Base-by-base conservation (phyloP, 2,329 filamentous ascomycete species). In the Lachnellula occidentalis region DNA sequence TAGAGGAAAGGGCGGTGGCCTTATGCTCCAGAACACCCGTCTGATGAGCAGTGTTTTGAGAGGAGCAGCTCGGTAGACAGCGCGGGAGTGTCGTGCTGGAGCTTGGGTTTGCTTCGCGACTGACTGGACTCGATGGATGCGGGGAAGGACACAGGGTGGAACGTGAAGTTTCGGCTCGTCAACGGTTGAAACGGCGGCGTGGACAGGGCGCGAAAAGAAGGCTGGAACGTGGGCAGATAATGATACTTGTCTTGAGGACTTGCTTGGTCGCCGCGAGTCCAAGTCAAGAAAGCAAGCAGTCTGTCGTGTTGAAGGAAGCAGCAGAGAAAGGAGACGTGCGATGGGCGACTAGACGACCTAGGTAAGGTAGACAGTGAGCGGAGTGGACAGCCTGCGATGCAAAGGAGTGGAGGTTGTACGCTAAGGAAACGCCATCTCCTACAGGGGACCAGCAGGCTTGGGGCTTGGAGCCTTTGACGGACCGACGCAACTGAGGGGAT, bases 1-100 rank as follows among this genome's bases (percentile, higher is more conserved):
- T 50, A 34, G 49, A 36, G 48, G 50, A 51, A 58, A 53, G 49
- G 56, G 57, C 54, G 53, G 57, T 34, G 48, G 57, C 58, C 59
- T 58, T 50, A 51, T 52, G 61, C 57, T 58, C 49, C 21, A 45
- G 41, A 53, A 53, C 48, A 46, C 53, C 50, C 41, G 50, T 54
- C 48, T 42, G 34, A 27, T 48, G 19, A 45, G 39, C 24, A 14
- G 46, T 27, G 8, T 22, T 11, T 49, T n/a, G 17, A 6, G 21
- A n/a, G 19, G 34, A 22, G 45, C 48, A 14, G 31, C n/a, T n/a
- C n/a, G n/a, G 19, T n/a, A 24, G n/a, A 17, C 19, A 37, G 43
- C 42, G 34, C 15, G 34, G 37, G 56, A 54, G 19, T 46, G 24
- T 17, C n/a, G 46, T 48, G 41, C 31, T 48, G 43, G 22, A 22